Conservation (phyloP, 441 rosid species). For the Codiaeum variegatum region DNA sequence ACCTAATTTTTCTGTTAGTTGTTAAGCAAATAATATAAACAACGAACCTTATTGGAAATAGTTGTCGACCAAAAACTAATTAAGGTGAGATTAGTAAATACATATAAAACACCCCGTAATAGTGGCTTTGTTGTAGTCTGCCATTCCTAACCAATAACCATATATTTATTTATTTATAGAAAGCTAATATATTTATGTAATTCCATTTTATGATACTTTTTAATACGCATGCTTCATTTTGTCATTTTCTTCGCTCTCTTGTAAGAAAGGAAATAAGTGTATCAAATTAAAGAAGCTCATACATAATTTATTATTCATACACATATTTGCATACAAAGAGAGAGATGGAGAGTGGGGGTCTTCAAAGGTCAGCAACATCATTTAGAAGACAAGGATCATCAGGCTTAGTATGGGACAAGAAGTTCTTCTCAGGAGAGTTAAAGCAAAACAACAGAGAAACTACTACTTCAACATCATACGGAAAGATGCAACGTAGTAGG, state of each 20-base stretch:
- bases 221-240: conserved; percentile 8
- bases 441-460: conserved; percentile 23
- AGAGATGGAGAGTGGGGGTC: conserved; percentile 26
- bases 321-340: neutral
- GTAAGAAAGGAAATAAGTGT: neutral
- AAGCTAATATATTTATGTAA: neutral
- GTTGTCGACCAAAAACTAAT: neutral
- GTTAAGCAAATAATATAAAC: too few species aligned
- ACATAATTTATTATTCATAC: neutral
- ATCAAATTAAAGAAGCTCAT: neutral
- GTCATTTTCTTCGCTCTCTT: conserved; percentile 5
- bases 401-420: conserved; percentile 64
- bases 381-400: conserved; percentile 63
- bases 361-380: conserved; percentile 54
- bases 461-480: neutral
- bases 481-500: conserved; percentile 20
- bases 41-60: too few species aligned
- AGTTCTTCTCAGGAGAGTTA: conserved; percentile 42
- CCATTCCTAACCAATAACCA: neutral
- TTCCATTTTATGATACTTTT: neutral
- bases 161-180: too few species aligned
- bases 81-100: neutral
- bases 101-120: neutral
- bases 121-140: neutral
- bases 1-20: too few species aligned